Base-by-base conservation (phyloP, 176 grass and related monocot species). In the Triticum timopheevii region DNA sequence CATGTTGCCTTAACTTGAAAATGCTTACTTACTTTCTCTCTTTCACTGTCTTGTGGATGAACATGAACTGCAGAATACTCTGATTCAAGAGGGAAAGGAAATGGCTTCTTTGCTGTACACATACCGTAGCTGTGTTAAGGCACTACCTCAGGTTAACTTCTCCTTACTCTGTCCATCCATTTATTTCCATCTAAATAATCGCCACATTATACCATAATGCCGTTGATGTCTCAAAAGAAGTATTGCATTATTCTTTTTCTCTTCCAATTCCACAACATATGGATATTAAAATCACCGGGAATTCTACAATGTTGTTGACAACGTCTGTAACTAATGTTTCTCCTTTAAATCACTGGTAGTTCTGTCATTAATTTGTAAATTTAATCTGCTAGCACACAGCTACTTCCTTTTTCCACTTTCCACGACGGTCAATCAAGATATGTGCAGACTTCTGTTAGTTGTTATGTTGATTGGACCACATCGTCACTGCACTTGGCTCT, bases 41-140 rank as follows among this genome's bases (percentile, higher is more conserved):
- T 84, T 75, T 27, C 31, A 84, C 38, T 42, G 3, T 64, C 64
- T 70, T 77, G 23, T 90, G 88, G 70, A 77, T 90, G 83, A 74
- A 82, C 73, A 83, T 77, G 36, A 69, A 84, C 42, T 59, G 75
- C 93, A 98, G 96, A 98, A 98, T 86, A 67, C 70, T 33, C 76
- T 98, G 88, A 92, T 94, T 81, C 93, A 98, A 95, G 96, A 98
- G 87, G 96, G 96, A 63, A 98, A 89, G 77, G 96, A 98, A 92
- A 98, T 98, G 96, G 84, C 96, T 58, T 94, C 96, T 88, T 92
- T 98, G 88, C 54, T 98, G 52, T 98, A 98, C 80, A 98, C 96
- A 84, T 98, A 98, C 77, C 96, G 96, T 62, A 98, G 96, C 86
- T 98, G 96, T 89, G 96, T 98, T 76, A 98, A 98, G 92, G 96